Evolutionary conservation across 352 stramenopile genomes (phyloP), one percentile per base, ranked within the genome.

Genomic region (Globisporangium orthogonon): DNA sequence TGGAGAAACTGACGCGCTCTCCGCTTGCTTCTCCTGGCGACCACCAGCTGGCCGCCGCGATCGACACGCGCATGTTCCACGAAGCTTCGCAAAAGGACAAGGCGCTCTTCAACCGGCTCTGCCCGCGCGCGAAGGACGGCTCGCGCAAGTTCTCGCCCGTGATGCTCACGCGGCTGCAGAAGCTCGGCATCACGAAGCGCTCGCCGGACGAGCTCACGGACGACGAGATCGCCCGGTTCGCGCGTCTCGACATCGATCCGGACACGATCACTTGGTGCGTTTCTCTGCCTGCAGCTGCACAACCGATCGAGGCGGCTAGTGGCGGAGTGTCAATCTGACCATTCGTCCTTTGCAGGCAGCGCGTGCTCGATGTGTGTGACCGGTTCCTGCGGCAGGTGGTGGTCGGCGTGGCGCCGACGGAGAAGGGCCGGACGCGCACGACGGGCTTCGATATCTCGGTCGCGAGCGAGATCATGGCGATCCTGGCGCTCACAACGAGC

Each of bases 61-160:
- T 99, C 63, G 97, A 99, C 50, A 98, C 96, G 31, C 78, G 97
- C 28, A 98, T 99, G 76, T 99, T 98, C 73, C 97, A 99, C 66
- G 97, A 99, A 71, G 84, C 69, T 15, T 76, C 79, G 6, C 83
- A 90, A 45, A 80, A 74, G 28, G 79, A 92, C 74, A 89, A 89
- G 59, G 83, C 84, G 13, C 62, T 96, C 15, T 96, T 96, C 61
- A 83, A 83, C 62, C 79, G 87, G 29, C 69, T 96, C 2, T 97
- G 86, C 46, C 81, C 89, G 11, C 63, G 67, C 7, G 76, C 76
- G n/a, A 96, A 97, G 67, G 85, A 92, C 51, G 84, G 81, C 14
- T 77, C 71, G 41, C 74, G 78, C 43, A 76, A 78, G 44, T 99
- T 99, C 61, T 71, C 79, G 37, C 69, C 82, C 0, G 77, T 98